phyloP scores from a whole-genome alignment of 2,329 filamentous ascomycete species.

The Xylariaceae sp. region DNA sequence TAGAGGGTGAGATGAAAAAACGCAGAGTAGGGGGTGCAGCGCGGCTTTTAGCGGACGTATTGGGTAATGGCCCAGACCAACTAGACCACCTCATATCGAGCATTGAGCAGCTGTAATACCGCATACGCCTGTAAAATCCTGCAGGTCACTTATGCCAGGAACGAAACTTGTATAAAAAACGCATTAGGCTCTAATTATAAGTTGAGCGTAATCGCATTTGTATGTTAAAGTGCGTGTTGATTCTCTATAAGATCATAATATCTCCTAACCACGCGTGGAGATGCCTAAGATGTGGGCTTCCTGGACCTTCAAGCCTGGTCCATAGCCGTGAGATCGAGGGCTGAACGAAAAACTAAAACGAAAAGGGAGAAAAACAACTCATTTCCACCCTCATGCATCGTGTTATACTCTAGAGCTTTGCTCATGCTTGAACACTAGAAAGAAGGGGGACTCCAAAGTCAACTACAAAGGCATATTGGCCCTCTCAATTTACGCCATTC shows the following conservation, averaged over 20 bases:
- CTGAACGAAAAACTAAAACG: neutral
- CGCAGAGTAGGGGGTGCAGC: constrained; percentile 64
- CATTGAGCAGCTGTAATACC: constrained; percentile 64
- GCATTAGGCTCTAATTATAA: constrained; percentile 15
- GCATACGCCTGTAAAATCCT: neutral
- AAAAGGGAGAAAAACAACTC: neutral
- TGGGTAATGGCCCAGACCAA: constrained; percentile 49
- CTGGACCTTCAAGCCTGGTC: constrained; percentile 4
- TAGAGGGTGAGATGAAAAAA: constrained; percentile 75
- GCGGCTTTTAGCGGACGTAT: constrained; percentile 51
- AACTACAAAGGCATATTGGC: neutral
- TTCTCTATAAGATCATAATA: constrained; percentile 26
- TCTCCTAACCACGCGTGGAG: constrained; percentile 16
- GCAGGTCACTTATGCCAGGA: neutral
- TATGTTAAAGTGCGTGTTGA: constrained; percentile 24
- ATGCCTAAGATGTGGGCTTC: constrained; percentile 17
- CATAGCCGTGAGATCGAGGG: constrained; percentile 13
- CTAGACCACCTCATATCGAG: constrained; percentile 60
- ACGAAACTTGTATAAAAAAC: neutral
- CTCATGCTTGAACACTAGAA: neutral
- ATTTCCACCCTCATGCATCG: neutral
- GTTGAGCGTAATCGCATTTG: constrained; percentile 27
- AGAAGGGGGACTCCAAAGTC: neutral
- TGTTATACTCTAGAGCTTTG: neutral
- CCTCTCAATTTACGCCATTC: neutral